phyloP scores from a whole-genome alignment of 2,329 filamentous ascomycete genomes.

The Aureobasidium lini region DNA sequence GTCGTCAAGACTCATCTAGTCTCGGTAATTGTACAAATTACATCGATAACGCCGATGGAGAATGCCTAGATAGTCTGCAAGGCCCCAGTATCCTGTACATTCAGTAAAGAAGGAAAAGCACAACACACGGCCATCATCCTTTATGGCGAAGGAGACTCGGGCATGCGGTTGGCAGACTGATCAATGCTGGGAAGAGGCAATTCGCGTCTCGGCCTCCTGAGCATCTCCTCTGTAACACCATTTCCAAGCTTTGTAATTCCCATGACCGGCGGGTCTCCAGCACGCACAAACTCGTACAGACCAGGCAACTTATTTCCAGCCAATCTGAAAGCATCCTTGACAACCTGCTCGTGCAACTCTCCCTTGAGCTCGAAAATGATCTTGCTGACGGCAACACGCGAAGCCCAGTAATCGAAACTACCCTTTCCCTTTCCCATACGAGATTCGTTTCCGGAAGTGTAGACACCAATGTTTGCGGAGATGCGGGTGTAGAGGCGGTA shows the following conservation, averaged over 20 bases:
- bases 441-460: constrained; percentile 89
- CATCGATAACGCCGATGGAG: neutral
- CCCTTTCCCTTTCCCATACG: constrained; percentile 99
- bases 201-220: constrained; percentile 71
- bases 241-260: constrained; percentile 82
- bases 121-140: neutral
- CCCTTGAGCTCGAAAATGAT: constrained; percentile 90
- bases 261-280: constrained; percentile 81
- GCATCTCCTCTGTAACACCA: constrained; percentile 71
- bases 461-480: constrained; percentile 88
- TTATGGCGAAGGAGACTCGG: constrained; percentile 4
- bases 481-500: constrained; percentile 90
- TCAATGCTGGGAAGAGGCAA: constrained; percentile 36
- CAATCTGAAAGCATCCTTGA: constrained; percentile 84
- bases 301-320: constrained; percentile 93
- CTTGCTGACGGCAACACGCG: constrained; percentile 81
- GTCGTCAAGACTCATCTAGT: no score
- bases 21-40: neutral
- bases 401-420: constrained; percentile 93
- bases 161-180: constrained; percentile 10
- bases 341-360: constrained; percentile 87
- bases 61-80: neutral
- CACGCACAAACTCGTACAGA: constrained; percentile 92
- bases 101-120: neutral
- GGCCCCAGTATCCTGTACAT: neutral